These are phyloP conservation scores for Vanrija sp. DNA, from an alignment of 1,284 basidiomycete species.

Conservation along the genomic window DNA sequence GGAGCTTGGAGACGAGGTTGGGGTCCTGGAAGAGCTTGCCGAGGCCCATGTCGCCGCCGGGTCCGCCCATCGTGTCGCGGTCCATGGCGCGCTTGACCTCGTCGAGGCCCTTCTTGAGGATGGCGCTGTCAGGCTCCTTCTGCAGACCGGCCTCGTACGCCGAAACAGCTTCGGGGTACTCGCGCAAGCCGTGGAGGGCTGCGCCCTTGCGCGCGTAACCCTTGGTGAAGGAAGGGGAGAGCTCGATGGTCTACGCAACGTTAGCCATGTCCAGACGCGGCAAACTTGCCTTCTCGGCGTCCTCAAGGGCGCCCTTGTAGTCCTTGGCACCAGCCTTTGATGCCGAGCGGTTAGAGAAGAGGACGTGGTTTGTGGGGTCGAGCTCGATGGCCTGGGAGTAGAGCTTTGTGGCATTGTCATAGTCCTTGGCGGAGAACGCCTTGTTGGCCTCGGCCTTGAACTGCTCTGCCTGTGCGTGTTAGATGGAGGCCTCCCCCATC, in stretches of 20 bases:
- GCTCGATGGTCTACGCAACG: slow-evolving; percentile 63
- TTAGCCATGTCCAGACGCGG: background rate
- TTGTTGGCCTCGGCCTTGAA: slow-evolving; percentile 95
- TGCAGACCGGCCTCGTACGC: slow-evolving; percentile 66
- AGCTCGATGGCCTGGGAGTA: slow-evolving; percentile 84
- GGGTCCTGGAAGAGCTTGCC: slow-evolving; percentile 83
- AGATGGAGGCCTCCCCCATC: too few species aligned
- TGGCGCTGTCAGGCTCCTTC: slow-evolving; percentile 69
- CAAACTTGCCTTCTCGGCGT: slow-evolving; percentile 77
- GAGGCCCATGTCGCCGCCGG: slow-evolving; percentile 55
- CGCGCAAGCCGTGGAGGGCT: slow-evolving; percentile 79
- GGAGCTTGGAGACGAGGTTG: slow-evolving; percentile 74
- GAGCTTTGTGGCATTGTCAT: slow-evolving; percentile 71
- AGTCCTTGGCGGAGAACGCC: slow-evolving; percentile 89
- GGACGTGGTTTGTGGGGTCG: slow-evolving; percentile 78
- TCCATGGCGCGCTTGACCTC: slow-evolving; percentile 70
- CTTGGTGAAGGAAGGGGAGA: slow-evolving; percentile 82
- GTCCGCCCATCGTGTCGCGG: slow-evolving; percentile 24
- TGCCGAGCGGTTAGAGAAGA: slow-evolving; percentile 91
- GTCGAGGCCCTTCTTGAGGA: slow-evolving; percentile 78
- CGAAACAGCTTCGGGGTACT: slow-evolving; percentile 76
- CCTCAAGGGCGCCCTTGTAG: slow-evolving; percentile 72
- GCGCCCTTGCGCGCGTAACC: slow-evolving; percentile 91
- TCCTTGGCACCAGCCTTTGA: slow-evolving; percentile 78
- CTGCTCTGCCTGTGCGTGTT: slow-evolving; percentile 49